Percentiles rank a stretch among this genome's conserved stretches.
phyloP scores from a whole-genome alignment of 495 filamentous ascomycete species.

The Lepraria neglecta region DNA sequence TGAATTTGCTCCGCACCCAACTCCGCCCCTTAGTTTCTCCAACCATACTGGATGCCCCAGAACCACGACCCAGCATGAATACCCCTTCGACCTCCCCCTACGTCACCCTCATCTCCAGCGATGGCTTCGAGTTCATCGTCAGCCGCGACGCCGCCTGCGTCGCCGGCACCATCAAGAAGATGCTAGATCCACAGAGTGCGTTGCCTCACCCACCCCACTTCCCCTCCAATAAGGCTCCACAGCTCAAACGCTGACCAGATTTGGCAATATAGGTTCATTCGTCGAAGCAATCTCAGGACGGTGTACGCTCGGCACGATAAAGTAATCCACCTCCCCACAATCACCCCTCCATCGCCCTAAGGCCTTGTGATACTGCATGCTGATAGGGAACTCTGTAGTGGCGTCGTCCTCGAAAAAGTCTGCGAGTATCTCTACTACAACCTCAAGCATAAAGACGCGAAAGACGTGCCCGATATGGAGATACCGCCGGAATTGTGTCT shows the following conservation, averaged over 20 bases:
- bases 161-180: conserved; percentile 71
- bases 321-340: conserved; percentile 43
- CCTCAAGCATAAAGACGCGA: conserved; percentile 67
- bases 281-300: conserved; percentile 59
- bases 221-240: not conserved
- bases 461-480: conserved; percentile 87
- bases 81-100: conserved; percentile 40
- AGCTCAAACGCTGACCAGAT: not conserved
- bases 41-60: not conserved
- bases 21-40: not conserved
- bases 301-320: conserved; percentile 65
- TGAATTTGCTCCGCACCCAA: not conserved
- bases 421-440: conserved; percentile 89
- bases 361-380: not conserved
- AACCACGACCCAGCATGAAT: conserved; percentile 4
- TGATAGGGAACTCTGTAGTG: conserved; percentile 43
- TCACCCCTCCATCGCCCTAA: not conserved
- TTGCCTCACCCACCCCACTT: conserved; percentile 11
- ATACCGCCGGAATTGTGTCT: conserved; percentile 68
- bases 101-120: conserved; percentile 78
- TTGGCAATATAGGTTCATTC: conserved; percentile 54
- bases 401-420: conserved; percentile 78
- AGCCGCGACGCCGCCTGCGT: conserved; percentile 67
- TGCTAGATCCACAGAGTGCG: conserved; percentile 76
- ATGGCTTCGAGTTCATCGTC: conserved; percentile 84